Evolutionary conservation across 352 stramenopile genomes (phyloP).

Genomic region (Pythium brachiatum): DNA sequence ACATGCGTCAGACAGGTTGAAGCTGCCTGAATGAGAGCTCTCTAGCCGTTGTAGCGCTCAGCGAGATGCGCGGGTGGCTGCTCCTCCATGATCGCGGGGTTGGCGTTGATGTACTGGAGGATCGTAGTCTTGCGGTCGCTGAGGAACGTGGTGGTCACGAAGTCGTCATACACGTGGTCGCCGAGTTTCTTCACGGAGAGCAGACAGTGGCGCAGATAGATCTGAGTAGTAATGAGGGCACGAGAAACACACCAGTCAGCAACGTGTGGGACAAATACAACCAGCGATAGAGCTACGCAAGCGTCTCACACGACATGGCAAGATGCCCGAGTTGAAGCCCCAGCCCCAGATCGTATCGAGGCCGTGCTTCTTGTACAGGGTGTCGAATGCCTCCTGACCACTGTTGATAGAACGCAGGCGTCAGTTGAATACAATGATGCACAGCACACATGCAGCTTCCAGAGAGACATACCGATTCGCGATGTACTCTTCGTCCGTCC

Average conservation of each 20-base stretch:
- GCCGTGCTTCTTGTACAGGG: constrained; percentile 82
- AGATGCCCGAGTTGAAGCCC: constrained; percentile 72
- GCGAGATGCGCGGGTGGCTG: constrained; percentile 68
- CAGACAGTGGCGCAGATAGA: constrained; percentile 93
- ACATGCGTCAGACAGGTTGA: not conserved
- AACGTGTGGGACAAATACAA: too few species aligned
- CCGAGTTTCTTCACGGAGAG: constrained; percentile 83
- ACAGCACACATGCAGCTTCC: not conserved
- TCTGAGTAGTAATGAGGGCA: constrained; percentile 28
- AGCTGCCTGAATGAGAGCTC: not conserved
- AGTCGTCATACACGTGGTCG: constrained; percentile 64
- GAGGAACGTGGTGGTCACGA: constrained; percentile 90
- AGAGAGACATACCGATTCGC: constrained; percentile 28
- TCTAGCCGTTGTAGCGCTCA: constrained; percentile 74
- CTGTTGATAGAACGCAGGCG: constrained; percentile 28
- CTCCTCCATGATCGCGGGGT: constrained; percentile 83
- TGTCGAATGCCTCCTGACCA: constrained; percentile 76
- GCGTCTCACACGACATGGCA: constrained; percentile 70
- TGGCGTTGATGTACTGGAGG: constrained; percentile 73
- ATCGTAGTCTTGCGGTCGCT: constrained; percentile 88
- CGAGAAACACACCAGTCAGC: not conserved
- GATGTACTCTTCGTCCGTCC: constrained; percentile 88
- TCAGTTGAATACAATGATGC: not conserved
- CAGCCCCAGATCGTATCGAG: constrained; percentile 92
- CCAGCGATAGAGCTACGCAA: not conserved